Evolutionary conservation across 805 yeast species (phyloP), one percentile per base, ranked within the genome.

Genomic region (Tetrapisispora fleetii): DNA sequence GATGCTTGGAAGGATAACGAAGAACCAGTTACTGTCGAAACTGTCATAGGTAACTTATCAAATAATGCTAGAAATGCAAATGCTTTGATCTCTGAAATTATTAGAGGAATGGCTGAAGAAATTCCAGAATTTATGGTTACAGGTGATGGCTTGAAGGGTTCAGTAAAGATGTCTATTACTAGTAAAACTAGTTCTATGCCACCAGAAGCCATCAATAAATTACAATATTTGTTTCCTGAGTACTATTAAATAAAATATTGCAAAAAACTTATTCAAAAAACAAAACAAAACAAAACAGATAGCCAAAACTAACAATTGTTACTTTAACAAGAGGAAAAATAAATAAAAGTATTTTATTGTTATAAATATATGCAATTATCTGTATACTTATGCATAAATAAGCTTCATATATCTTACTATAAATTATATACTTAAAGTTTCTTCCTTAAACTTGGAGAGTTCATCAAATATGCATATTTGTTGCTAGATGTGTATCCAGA

Each of bases 11-110:
- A 89, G 63, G 95, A 84, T 59, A 80, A 78, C 47, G 98, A 83
- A 63, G 97, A 91, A 62, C 91, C 98, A 2, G 99, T 93, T 43
- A 90, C 98, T 9, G 98, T 93, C n/a, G 97, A 90, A 70, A 85
- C 95, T 4, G 96, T 93, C 39, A 89, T 93, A 45, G 88, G 95
- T 48, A 86, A 93, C 66, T 76, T 91, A 63, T 78, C 79, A 62
- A 93, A 95, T 51, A 93, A 93, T 70, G 75, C 85, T 46, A 83
- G 79, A 36, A 91, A 91, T 62, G 98, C 99, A 10, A 83, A 85
- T 64, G 72, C 70, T 50, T 71, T 93, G 46, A 89, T 95, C 33
- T 81, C 79, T 40, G 76, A 74, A 41, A 71, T 91, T 52, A 78
- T 93, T 45, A 79, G 77, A 43, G 76, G 75, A 35, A 73, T 93